phyloP scores from a whole-genome alignment of 2,329 filamentous ascomycete genomes.

The Pseudopyrenochaeta lycopersici region DNA sequence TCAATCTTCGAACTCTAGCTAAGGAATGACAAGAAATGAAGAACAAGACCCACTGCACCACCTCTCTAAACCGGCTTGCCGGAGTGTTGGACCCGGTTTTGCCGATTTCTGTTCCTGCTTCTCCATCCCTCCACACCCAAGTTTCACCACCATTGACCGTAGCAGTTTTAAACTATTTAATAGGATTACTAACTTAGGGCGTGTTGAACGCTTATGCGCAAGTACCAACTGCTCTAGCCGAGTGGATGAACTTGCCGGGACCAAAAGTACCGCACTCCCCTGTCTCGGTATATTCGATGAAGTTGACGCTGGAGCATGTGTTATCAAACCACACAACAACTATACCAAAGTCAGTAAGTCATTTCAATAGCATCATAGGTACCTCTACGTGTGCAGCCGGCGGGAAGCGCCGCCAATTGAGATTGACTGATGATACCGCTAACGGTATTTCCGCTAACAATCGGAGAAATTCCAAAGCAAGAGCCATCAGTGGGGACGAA shows the following conservation, averaged over 20 bases:
- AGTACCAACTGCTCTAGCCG: slow-evolving; percentile 19
- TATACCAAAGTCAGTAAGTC: background rate
- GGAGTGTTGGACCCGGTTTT: slow-evolving; percentile 18
- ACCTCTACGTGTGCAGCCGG: slow-evolving; percentile 20
- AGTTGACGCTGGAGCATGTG: slow-evolving; percentile 8
- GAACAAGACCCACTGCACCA: background rate
- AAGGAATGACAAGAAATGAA: background rate
- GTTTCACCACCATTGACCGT: background rate
- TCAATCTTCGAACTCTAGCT: background rate
- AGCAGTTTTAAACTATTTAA: background rate
- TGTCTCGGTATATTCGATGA: slow-evolving; percentile 5
- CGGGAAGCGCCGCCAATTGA: slow-evolving; percentile 7
- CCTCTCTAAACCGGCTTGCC: background rate
- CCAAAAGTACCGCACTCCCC: slow-evolving; percentile 19
- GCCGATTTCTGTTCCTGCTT: background rate
- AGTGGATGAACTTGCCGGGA: slow-evolving; percentile 10
- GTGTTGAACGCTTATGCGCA: slow-evolving; percentile 9
- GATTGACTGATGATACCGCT: slow-evolving; percentile 4
- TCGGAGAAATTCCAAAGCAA: slow-evolving; percentile 22
- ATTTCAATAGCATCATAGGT: background rate
- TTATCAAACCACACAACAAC: slow-evolving; percentile 12
- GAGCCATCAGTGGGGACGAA: slow-evolving; percentile 20
- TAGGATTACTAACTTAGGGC: background rate
- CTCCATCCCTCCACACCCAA: background rate
- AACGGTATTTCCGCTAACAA: slow-evolving; percentile 23